These are phyloP conservation scores for Endothia cerciana DNA, from an alignment of 2,329 filamentous ascomycete genomes.

Conservation along the genomic window DNA sequence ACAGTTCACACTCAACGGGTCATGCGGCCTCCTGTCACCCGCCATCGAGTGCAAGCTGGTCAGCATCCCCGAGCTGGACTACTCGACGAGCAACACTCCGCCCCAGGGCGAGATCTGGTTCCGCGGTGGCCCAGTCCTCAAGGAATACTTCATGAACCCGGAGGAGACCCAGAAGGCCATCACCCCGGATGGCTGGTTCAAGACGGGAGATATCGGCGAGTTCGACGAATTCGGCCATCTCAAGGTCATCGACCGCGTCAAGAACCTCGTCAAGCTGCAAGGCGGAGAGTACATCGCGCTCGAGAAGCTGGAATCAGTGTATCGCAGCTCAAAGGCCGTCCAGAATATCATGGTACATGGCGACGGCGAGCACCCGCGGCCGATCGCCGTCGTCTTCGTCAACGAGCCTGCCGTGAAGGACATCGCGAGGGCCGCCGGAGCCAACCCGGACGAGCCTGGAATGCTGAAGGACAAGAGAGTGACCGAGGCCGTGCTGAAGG, in stretches of 20 bases:
- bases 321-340: constrained; percentile 78
- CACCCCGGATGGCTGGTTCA: constrained; percentile 92
- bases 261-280: constrained; percentile 95
- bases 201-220: constrained; percentile 93
- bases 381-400: constrained; percentile 78
- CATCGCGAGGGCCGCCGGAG: constrained; percentile 61
- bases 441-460: constrained; percentile 56
- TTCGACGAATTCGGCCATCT: constrained; percentile 81
- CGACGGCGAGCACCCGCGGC: constrained; percentile 72
- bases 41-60: constrained; percentile 90
- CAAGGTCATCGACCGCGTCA: constrained; percentile 91
- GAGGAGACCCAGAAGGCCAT: constrained; percentile 81
- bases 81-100: constrained; percentile 70
- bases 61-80: constrained; percentile 86
- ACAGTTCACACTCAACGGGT: constrained; percentile 72
- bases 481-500: constrained; percentile 64
- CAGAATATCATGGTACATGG: constrained; percentile 88
- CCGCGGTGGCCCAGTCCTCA: constrained; percentile 74
- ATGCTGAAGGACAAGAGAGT: constrained; percentile 72
- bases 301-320: constrained; percentile 92
- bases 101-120: constrained; percentile 95
- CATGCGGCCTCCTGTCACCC: constrained; percentile 78
- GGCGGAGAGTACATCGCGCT: constrained; percentile 97
- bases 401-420: constrained; percentile 66
- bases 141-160: constrained; percentile 82